Conservation (phyloP, 768 basidiomycete species). For the Vararia minispora region DNA sequence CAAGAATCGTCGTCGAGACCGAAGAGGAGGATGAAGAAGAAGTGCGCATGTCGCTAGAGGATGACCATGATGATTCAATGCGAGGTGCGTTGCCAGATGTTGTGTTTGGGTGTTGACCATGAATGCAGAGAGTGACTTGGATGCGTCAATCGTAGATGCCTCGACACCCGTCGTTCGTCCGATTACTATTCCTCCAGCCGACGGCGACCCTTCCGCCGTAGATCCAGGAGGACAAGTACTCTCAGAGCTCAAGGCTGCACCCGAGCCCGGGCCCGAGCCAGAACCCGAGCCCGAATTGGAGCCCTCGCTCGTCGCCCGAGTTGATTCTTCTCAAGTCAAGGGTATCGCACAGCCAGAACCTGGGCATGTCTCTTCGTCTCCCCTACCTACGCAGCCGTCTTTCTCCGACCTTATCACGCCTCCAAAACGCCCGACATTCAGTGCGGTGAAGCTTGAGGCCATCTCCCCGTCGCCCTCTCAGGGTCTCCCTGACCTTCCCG, state of each 20-base stretch:
- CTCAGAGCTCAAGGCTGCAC: too few relatives aligned
- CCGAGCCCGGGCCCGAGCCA: too few relatives aligned
- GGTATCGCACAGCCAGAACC: not conserved
- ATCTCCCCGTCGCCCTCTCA: constrained; percentile 54
- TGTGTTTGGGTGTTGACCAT: constrained; percentile 13
- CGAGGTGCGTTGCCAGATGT: constrained; percentile 13
- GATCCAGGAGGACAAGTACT: too few relatives aligned
- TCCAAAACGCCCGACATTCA: constrained; percentile 31
- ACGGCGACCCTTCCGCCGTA: too few relatives aligned
- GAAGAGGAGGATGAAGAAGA: constrained; percentile 2
- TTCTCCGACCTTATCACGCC: constrained; percentile 32
- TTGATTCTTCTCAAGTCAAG: too few relatives aligned
- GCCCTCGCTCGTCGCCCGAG: too few relatives aligned
- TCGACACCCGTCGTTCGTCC: constrained; percentile 9
- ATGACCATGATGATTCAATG: not conserved
- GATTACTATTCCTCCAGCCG: constrained; percentile 7
- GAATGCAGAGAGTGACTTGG: constrained; percentile 28
- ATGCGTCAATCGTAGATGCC: constrained; percentile 5
- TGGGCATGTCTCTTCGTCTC: constrained; percentile 11
- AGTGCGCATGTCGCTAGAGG: not conserved
- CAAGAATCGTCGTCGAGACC: constrained; percentile 10
- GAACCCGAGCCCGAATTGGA: too few relatives aligned
- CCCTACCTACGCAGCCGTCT: constrained; percentile 7
- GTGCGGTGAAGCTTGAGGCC: constrained; percentile 35
- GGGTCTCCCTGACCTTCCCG: constrained; percentile 56